A percentile compares a stretch with the other conserved stretches of the same genome.
phyloP scores from a whole-genome alignment of 768 basidiomycete genomes.

The Lactarius psammicola region DNA sequence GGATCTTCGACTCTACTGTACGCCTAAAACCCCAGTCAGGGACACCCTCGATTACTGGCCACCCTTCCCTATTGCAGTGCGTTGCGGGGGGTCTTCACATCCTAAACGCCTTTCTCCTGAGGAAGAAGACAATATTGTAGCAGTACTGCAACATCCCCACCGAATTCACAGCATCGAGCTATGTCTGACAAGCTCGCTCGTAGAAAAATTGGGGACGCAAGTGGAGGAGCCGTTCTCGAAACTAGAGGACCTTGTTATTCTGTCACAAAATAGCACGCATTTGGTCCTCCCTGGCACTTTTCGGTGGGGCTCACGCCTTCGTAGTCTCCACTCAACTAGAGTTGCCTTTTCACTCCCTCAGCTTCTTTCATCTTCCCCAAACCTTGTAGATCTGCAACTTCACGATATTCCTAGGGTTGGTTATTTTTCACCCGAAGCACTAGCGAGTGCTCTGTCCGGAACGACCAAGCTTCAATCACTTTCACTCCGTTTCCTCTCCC shows the following conservation, averaged over 20 bases:
- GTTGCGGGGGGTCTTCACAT: not conserved
- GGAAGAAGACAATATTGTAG: not conserved
- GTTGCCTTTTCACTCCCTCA: not conserved
- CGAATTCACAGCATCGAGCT: not conserved
- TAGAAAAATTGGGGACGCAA: not conserved
- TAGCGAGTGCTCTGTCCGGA: not conserved
- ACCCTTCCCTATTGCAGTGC: not conserved
- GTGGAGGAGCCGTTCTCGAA: not conserved
- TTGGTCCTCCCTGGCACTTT: not conserved
- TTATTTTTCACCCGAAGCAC: not conserved
- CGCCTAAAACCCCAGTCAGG: not conserved
- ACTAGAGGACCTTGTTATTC: not conserved
- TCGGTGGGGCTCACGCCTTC: not conserved
- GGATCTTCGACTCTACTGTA: not conserved
- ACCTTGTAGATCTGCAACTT: not conserved
- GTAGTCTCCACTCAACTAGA: conserved; percentile 1
- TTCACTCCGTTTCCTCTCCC: not conserved
- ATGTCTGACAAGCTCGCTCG: not conserved
- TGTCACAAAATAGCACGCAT: not conserved
- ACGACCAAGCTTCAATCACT: not conserved
- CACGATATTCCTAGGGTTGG: not conserved
- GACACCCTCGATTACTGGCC: not conserved
- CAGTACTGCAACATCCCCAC: not conserved
- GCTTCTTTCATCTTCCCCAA: not conserved
- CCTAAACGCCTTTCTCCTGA: not conserved